phyloP scores from a whole-genome alignment of 768 basidiomycete genomes.

The Tylopilus felleus region DNA sequence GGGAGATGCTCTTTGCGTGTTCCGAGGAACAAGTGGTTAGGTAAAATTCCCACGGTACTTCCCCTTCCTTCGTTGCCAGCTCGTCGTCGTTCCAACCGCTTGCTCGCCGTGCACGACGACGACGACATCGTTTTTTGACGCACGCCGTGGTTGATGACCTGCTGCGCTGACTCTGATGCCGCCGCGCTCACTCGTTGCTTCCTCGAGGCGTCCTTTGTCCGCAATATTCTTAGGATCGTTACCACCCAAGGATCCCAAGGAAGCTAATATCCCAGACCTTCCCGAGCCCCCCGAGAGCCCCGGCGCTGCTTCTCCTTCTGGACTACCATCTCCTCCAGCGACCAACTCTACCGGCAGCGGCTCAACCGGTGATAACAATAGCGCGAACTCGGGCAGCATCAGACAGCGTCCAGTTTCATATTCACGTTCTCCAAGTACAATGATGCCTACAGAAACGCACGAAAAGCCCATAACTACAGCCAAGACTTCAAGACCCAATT shows the following conservation, averaged over 20 bases:
- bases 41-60: constrained; percentile 27
- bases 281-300: constrained; percentile 69
- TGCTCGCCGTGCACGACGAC: constrained; percentile 29
- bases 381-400: constrained; percentile 39
- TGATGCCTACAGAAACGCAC: constrained; percentile 41
- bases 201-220: constrained; percentile 53
- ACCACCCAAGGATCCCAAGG: constrained; percentile 38
- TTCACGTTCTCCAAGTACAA: constrained; percentile 24
- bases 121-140: constrained; percentile 13
- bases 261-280: constrained; percentile 54
- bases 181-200: constrained; percentile 42
- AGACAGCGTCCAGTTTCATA: constrained; percentile 34
- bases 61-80: constrained; percentile 14
- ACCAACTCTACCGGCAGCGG: constrained; percentile 84
- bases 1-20: constrained; percentile 5
- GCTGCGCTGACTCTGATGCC: constrained; percentile 40
- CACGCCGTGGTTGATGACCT: constrained; percentile 28
- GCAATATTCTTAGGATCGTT: constrained; percentile 55
- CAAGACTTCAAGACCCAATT: constrained; percentile 29
- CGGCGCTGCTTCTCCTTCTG: constrained; percentile 52
- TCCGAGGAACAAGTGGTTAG: not conserved
- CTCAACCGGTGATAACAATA: constrained; percentile 61
- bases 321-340: constrained; percentile 79
- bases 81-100: constrained; percentile 19
- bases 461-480: constrained; percentile 31